These are phyloP conservation scores for Thalassiosira hispida DNA, from an alignment of 352 stramenopile genomes.

Conservation along the genomic window DNA sequence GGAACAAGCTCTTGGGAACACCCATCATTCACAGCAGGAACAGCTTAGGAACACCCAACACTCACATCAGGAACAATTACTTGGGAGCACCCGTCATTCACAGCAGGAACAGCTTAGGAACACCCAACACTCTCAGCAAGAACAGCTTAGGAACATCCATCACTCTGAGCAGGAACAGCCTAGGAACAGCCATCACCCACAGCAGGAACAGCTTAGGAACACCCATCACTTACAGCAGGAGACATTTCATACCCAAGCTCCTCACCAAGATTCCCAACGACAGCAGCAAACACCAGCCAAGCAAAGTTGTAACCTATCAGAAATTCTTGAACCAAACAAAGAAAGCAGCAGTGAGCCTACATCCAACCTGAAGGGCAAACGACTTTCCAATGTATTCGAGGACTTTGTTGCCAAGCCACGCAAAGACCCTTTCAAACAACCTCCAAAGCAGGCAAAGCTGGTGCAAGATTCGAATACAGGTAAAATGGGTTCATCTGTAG, in stretches of 20 bases:
- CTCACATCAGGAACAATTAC: too few relatives aligned
- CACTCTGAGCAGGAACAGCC: too few relatives aligned
- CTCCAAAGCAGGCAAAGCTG: constrained; percentile 22
- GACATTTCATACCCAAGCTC: not conserved
- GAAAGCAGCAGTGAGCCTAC: constrained; percentile 1
- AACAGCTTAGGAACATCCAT: too few relatives aligned
- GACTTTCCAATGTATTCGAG: constrained; percentile 19
- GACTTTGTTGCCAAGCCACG: constrained; percentile 3
- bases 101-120: too few relatives aligned
- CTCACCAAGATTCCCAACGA: constrained; percentile 6
- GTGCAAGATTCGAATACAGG: constrained; percentile 25
- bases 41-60: not conserved
- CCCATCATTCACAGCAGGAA: not conserved
- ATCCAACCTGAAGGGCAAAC: constrained; percentile 13
- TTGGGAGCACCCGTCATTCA: too few relatives aligned
- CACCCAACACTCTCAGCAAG: not conserved
- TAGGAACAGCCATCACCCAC: not conserved
- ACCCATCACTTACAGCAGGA: constrained; percentile 3
- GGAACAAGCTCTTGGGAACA: too few relatives aligned
- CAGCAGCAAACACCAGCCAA: constrained; percentile 9
- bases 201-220: not conserved
- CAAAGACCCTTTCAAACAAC: constrained; percentile 21
- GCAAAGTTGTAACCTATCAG: not conserved
- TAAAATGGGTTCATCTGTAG: not conserved
- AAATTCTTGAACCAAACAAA: constrained; percentile 1